Evolutionary conservation across 1,139 yeast species (phyloP), one percentile per base, ranked within the genome.

Genomic region (Debaryomycetaceae sp.): DNA sequence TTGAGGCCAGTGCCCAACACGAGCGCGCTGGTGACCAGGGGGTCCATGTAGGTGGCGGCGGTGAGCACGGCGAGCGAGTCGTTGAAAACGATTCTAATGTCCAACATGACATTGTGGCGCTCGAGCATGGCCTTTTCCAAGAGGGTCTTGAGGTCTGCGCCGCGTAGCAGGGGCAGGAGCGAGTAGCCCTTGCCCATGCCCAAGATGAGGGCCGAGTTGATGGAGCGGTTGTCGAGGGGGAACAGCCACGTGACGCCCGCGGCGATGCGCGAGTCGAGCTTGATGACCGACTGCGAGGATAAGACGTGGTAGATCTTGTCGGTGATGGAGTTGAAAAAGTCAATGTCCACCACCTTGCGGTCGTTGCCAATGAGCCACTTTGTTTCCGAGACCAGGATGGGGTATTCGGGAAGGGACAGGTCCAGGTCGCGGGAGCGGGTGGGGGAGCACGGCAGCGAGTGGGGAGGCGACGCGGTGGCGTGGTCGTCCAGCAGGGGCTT

Each of bases 211-310:
- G 74, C 78, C 21, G 57, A 54, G 42, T 67, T 64, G 34, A 62
- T 59, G 12, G 49, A 38, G 2, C 59, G 55, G 36, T 70, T 69
- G 12, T 53, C 49, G 29, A 73, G 51, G 0, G 79, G 77, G 43
- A 73, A 73, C 4, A 75, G 67, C 77, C 78, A 72, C n/a, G 74
- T 62, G 26, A 71, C 51, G 4, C 76, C 77, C 3, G 67, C 53
- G 22, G 53, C 51, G 20, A 70, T 55, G 2, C 36, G 26, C 4
- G 27, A 21, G 14, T 32, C 34, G 5, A 32, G 26, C 16, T 32
- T 32, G 12, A 60, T 44, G 10, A 52, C 41, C 11, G 32, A 16
- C 40, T 64, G 68, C 13, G 32, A 27, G 2, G 34, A 24, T 13
- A 68, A 40, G 12, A 58, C 53, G 24, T 57, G 58, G 7, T 36